Evolutionary conservation across 305 asterid genomes (phyloP).

Genomic region (Fraxinus nigra): DNA sequence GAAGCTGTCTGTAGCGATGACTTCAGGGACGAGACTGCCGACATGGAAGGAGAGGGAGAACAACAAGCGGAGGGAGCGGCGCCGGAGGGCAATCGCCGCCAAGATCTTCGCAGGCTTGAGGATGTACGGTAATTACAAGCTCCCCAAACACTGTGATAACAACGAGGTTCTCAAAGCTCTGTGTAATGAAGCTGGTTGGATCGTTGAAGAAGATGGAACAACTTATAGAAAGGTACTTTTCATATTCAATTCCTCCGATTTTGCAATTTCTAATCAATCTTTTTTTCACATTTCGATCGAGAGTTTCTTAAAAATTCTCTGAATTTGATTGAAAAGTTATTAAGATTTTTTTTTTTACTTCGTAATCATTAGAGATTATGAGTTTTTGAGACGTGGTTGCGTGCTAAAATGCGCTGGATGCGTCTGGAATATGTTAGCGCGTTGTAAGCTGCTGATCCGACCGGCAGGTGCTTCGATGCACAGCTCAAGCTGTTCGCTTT

Average conservation of each 20-base stretch:
- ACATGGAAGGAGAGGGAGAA: conserved; percentile 54
- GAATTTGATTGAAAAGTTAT: too few species aligned
- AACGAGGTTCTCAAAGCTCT: conserved; percentile 50
- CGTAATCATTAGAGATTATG: not conserved
- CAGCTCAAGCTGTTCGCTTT: not conserved
- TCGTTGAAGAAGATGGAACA: conserved; percentile 49
- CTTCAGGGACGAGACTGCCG: conserved; percentile 48
- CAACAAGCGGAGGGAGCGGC: conserved; percentile 50
- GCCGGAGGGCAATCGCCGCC: conserved; percentile 47
- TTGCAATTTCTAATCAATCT: not conserved
- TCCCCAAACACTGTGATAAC: conserved; percentile 48
- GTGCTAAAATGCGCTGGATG: conserved; percentile 10
- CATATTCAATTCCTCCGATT: not conserved
- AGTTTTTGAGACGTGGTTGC: not conserved
- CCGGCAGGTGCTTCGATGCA: not conserved
- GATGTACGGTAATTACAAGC: conserved; percentile 45
- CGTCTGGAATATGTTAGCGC: conserved; percentile 5
- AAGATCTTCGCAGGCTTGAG: conserved; percentile 49
- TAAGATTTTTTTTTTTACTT: too few species aligned
- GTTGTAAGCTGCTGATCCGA: not conserved
- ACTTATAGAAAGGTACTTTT: conserved; percentile 41
- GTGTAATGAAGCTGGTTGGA: conserved; percentile 52
- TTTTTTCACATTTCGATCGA: not conserved
- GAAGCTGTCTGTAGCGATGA: conserved; percentile 24
- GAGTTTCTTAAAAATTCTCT: not conserved